Base-by-base conservation (phyloP, 139 green algal genomes). In the Eudorina sp. region DNA sequence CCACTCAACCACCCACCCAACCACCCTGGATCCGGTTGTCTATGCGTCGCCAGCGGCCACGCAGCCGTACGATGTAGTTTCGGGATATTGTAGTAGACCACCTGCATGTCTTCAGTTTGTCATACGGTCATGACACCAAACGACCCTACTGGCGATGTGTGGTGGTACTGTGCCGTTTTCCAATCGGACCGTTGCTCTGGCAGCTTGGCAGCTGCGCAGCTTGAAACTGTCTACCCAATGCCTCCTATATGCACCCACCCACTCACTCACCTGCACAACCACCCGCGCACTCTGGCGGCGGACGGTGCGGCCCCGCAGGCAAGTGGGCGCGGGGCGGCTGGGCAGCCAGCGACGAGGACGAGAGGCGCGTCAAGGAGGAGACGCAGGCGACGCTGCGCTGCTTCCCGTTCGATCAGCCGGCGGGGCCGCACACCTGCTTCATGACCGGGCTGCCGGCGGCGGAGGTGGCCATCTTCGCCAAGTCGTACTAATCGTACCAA, bases 401-500 rank as follows among this genome's bases (percentile, higher is more conserved):
- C 93, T 99, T 99, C 90, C 98, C 98, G 27, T 99, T 99, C 86
- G 96, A 79, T 2, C 87, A 93, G 77, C 90, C 90, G 6, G 68
- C 83, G 1, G 94, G 94, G 7, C 86, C 90, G 9, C 86, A 95
- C 85, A 92, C 45, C 2, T 99, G 98, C 92, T 93, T 99, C 53
- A 93, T 98, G 82, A 99, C 95, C 4, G 95, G 95, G 16, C 8
- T 90, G 60, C 83, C 90, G 0, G 97, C 97, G 21, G 66, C 90
- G 3, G 96, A 98, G 90, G 97, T 99, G 18, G 97, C 97, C 51
- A 95, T 99, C 43, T 99, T 99, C 91, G 96, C 97, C 3, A 99
- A 99, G 90, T 94, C 95, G 4, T 99, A 99, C 76, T 99, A 90
- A 95, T 7, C 14, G 19, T 53, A 40, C 18, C 58, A 6, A 21